phyloP scores from a whole-genome alignment of 129 eudicot genomes.

The Pittosporum tobira region DNA sequence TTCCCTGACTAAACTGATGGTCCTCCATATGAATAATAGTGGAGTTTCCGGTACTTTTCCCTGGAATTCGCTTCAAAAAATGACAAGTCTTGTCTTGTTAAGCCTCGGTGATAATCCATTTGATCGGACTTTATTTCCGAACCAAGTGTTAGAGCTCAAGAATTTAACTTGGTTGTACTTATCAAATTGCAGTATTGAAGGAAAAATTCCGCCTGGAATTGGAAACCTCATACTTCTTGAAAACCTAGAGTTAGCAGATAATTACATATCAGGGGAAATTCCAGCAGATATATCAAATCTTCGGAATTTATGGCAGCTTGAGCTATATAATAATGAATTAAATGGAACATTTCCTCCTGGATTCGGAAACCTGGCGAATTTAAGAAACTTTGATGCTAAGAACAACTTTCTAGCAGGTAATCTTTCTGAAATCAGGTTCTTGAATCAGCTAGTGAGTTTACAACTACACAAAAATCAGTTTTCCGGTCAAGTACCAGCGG shows the following conservation, averaged over 20 bases:
- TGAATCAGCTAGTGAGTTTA: slow-evolving; percentile 28
- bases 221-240: slow-evolving; percentile 51
- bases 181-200: slow-evolving; percentile 65
- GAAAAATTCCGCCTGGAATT: slow-evolving; percentile 57
- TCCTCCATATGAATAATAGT: slow-evolving; percentile 44
- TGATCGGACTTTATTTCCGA: slow-evolving; percentile 49
- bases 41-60: slow-evolving; percentile 71
- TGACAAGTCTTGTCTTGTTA: slow-evolving; percentile 38
- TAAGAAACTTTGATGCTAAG: slow-evolving; percentile 34
- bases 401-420: slow-evolving; percentile 23
- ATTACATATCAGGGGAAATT: slow-evolving; percentile 53
- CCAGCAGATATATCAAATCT: slow-evolving; percentile 55
- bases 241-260: slow-evolving; percentile 47
- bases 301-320: slow-evolving; percentile 43
- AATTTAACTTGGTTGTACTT: slow-evolving; percentile 65
- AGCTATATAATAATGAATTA: slow-evolving; percentile 27
- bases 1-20: slow-evolving; percentile 24
- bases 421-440: slow-evolving; percentile 24
- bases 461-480: slow-evolving; percentile 31
- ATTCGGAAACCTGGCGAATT: slow-evolving; percentile 25
- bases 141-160: slow-evolving; percentile 25
- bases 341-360: slow-evolving; percentile 38
- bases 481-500: slow-evolving; percentile 38
- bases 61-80: slow-evolving; percentile 50
- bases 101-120: slow-evolving; percentile 78